Evolutionary conservation across 345 rosid species (phyloP), one percentile per base, ranked within the genome.

Genomic region (Arabis hirsuta): DNA sequence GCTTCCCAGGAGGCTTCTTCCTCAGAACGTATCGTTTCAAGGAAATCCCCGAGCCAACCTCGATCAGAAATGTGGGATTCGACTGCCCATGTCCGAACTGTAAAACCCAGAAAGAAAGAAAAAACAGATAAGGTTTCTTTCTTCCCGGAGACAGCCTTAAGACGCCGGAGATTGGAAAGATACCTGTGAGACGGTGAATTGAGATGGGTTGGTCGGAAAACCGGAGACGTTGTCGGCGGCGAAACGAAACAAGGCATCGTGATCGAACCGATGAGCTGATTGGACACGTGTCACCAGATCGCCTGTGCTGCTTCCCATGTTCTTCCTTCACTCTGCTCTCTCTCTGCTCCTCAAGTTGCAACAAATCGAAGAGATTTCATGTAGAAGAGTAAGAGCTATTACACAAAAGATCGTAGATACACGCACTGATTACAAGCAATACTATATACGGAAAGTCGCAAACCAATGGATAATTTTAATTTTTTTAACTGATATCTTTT

Each of bases 11-110:
- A 55, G 99, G 99, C 73, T 87, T 89, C 93, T 88, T 95, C 86
- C 99, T 85, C 86, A 95, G 61, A 73, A 95, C 96, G 72, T 91
- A 91, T 6, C 91, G 87, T 82, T 84, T 88, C 62, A 84, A 50
- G 4, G 78, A 39, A 12, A 39, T 80, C 59, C 83, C 96, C 3
- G 71, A 77, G 9, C 84, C 86, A 3, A 73, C 90, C 76, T 90
- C 84, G 55, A 91, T 72, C 76, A 91, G 77, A 80, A 79, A 95
- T 55, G 97, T 95, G 8, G 96, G 96, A 66, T 95, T 91, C 62
- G 96, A 95, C 78, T 95, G 96, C 55, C 97, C 96, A 74, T 95
- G 93, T 42, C 93, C 96, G 68, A 91, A 95, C 97, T 89, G 64
- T 36, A 58, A 24, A 72, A 5, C 52, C 32, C 7, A 16, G 36